phyloP scores from a whole-genome alignment of 768 basidiomycete genomes.

The Pulveroboletus ravenelii region DNA sequence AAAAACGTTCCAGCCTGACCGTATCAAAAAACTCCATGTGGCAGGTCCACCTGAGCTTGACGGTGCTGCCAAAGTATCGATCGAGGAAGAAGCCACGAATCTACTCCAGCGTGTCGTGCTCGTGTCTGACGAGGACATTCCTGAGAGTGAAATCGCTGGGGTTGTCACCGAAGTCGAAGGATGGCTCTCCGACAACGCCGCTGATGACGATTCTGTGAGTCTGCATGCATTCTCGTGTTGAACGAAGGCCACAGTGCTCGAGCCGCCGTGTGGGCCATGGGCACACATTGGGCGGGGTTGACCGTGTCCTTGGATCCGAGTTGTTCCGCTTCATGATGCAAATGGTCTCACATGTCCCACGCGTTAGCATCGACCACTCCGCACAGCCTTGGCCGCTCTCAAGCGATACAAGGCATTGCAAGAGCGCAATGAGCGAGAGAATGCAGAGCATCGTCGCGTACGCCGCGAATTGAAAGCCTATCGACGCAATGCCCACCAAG shows the following conservation, averaged over 20 bases:
- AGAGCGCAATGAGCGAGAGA: constrained; percentile 30
- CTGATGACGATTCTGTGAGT: constrained; percentile 37
- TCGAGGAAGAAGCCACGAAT: constrained; percentile 38
- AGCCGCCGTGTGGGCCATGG: not conserved
- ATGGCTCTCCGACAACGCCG: constrained; percentile 44
- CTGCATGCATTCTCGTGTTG: not conserved
- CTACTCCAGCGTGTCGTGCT: constrained; percentile 34
- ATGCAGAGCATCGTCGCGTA: constrained; percentile 29
- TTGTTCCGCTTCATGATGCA: constrained; percentile 16
- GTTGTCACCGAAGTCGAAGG: constrained; percentile 45
- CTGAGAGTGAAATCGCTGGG: constrained; percentile 33
- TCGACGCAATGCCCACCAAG: constrained; percentile 27
- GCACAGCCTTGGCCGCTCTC: constrained; percentile 31
- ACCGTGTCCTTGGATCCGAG: constrained; percentile 11
- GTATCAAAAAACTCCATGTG: constrained; percentile 65
- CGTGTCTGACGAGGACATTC: constrained; percentile 31
- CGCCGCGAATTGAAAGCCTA: constrained; percentile 29
- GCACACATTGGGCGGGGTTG: not conserved
- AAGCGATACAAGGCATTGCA: constrained; percentile 37
- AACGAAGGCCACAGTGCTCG: too few species aligned
- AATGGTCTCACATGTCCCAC: constrained; percentile 19
- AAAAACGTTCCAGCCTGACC: constrained; percentile 51
- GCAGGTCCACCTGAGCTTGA: constrained; percentile 39
- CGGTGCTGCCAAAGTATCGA: constrained; percentile 36
- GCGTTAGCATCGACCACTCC: constrained; percentile 32